Conservation (phyloP, 2,329 filamentous ascomycete species). For the Ophiostoma pallidulum region DNA sequence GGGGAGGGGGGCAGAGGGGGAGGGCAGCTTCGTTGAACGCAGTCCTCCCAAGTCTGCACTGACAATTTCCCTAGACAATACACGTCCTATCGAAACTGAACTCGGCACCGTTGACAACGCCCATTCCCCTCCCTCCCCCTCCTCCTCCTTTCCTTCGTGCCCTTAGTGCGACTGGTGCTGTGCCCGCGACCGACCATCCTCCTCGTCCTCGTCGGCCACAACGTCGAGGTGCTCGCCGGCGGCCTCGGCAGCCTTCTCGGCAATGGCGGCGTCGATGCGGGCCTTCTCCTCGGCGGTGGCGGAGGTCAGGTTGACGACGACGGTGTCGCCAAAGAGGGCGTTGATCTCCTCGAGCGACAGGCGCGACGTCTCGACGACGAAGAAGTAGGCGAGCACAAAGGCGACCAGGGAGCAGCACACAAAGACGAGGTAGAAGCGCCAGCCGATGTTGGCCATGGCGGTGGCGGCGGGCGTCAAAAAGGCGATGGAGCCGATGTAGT, state of each 20-base stretch:
- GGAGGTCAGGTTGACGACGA: slow-evolving; percentile 9
- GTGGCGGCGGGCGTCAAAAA: slow-evolving; percentile 14
- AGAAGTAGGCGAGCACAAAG: slow-evolving; percentile 34
- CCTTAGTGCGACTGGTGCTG: neutral
- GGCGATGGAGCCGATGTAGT: slow-evolving; percentile 15
- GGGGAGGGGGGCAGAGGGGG: too few relatives aligned
- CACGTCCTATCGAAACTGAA: too few relatives aligned
- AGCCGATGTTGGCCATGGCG: slow-evolving; percentile 19
- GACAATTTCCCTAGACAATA: too few relatives aligned
- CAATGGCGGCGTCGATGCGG: slow-evolving; percentile 22
- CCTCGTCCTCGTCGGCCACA: too few relatives aligned
- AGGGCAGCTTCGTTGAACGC: too few relatives aligned
- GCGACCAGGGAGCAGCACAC: slow-evolving; percentile 33
- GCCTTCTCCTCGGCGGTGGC: slow-evolving; percentile 20
- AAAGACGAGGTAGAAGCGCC: slow-evolving; percentile 47
- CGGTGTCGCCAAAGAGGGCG: slow-evolving; percentile 37
- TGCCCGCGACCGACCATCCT: too few relatives aligned
- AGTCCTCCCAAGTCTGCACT: too few relatives aligned
- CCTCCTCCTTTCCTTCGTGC: too few relatives aligned
- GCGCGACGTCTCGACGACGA: slow-evolving; percentile 29
- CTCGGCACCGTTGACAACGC: too few relatives aligned
- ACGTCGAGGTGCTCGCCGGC: neutral
- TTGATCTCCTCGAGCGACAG: slow-evolving; percentile 40
- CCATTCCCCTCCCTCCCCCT: too few relatives aligned
- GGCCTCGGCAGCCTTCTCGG: slow-evolving; percentile 7